A percentile compares a stretch with the other conserved stretches of the same genome.
phyloP scores from a whole-genome alignment of 495 filamentous ascomycete species.

The Thermochaetoides thermophila region DNA sequence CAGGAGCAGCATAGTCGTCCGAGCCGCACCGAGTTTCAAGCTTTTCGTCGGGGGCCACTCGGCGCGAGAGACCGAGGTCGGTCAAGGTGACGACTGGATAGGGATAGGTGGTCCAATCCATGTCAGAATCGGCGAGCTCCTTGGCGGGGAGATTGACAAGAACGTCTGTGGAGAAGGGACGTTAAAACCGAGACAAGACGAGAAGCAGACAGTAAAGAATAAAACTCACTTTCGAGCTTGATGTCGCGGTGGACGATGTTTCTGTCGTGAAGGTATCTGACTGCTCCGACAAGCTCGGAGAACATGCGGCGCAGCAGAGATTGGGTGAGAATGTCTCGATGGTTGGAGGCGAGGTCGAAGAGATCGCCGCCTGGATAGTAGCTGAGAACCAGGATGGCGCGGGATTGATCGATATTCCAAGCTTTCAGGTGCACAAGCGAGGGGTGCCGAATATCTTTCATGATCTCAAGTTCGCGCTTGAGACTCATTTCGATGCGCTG shows the following conservation, averaged over 20 bases:
- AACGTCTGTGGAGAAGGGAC: conserved; percentile 49
- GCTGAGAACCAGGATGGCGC: conserved; percentile 70
- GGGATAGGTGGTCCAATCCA: conserved; percentile 57
- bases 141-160: conserved; percentile 64
- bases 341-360: conserved; percentile 73
- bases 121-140: conserved; percentile 25
- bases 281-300: conserved; percentile 71
- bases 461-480: conserved; percentile 86
- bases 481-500: conserved; percentile 81
- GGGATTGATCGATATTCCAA: conserved; percentile 64
- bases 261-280: conserved; percentile 68
- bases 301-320: conserved; percentile 71
- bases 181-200: no score
- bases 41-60: conserved; percentile 62
- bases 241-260: conserved; percentile 93
- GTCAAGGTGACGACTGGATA: conserved; percentile 76
- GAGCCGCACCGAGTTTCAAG: conserved; percentile 84
- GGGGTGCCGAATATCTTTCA: conserved; percentile 74
- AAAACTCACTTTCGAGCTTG: conserved; percentile 81
- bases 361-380: conserved; percentile 92
- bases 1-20: conserved; percentile 93
- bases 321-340: conserved; percentile 47
- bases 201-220: no score
- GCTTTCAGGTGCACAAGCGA: conserved; percentile 81
- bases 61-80: conserved; percentile 80